Base-by-base conservation (phyloP, 257 asterid species). In the Verbascum thapsus region DNA sequence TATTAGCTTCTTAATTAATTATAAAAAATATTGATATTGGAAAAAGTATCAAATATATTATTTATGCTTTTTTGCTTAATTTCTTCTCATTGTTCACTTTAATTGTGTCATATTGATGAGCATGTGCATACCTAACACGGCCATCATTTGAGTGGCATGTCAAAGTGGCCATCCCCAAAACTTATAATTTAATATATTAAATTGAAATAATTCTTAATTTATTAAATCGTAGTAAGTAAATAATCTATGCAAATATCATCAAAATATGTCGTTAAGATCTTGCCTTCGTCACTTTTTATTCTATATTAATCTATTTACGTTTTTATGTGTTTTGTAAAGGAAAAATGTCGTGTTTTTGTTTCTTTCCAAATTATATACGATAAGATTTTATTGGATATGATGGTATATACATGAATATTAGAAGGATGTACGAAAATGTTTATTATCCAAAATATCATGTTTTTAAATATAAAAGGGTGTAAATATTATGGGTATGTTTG, bases 101-200 rank as follows among this genome's bases (percentile, higher is more conserved):
- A 66, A 61, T 70, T 64, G 38, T 10, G 38, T 10, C 30, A 53
- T 72, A 68, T 79, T 52, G 74, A 75, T 77, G 74, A 73, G 56
- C 85, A 83, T 85, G 88, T 83, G 96, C 88, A 62, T 18, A 73
- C 90, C 85, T 69, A 80, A 73, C 74, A 53, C 63, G 72, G 68
- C 78, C 78, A 87, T 82, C 90, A 82, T 85, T 87, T 74, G 70
- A 67, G 72, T 60, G 76, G 81, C 83, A 76, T 78, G 81, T 57
- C 76, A 68, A 70, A 71, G 63, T 59, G 75, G 61, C 65, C 75
- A 69, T 58, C 64, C 39, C 37, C 13, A 50, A 70, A 9, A 41
- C 4, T 47, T 61, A 37, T n/a, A 55, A 53, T 60, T 51, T 48
- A 26, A 1, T 73, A 34, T 35, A 5, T 38, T 60, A 19, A 64